Conservation (phyloP, 345 rosid genomes). For the Crucihimalaya himalaica region DNA sequence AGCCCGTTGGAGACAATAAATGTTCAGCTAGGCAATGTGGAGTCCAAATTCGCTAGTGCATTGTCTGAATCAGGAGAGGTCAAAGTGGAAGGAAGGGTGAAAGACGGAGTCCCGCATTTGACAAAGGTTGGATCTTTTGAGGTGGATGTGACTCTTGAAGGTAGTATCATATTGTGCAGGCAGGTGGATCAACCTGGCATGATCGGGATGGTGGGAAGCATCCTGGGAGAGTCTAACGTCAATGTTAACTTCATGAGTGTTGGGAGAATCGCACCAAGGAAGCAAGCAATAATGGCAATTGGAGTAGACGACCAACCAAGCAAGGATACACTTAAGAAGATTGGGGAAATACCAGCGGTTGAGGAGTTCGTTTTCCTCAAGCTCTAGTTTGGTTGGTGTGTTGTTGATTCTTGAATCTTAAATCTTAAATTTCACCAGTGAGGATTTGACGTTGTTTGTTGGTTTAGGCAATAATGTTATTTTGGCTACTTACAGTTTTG, state of each 20-base stretch:
- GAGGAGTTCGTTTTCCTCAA: constrained; percentile 89
- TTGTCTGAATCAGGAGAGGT: constrained; percentile 79
- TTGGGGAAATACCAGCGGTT: constrained; percentile 68
- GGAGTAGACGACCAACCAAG: constrained; percentile 83
- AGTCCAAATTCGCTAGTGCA: constrained; percentile 82
- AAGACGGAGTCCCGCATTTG: constrained; percentile 84
- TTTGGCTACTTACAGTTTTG: constrained; percentile 31
- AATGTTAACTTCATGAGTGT: constrained; percentile 91
- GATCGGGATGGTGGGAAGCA: constrained; percentile 79
- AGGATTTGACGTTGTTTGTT: constrained; percentile 20
- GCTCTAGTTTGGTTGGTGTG: constrained; percentile 44
- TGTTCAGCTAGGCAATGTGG: constrained; percentile 75
- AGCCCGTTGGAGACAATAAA: constrained; percentile 72
- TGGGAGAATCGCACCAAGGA: constrained; percentile 86
- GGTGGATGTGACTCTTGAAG: constrained; percentile 88
- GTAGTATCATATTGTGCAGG: constrained; percentile 78
- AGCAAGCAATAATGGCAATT: constrained; percentile 93
- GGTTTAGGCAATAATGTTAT: constrained; percentile 36
- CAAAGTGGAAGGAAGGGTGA: constrained; percentile 76
- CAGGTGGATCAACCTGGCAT: constrained; percentile 95
- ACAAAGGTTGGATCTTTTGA: constrained; percentile 82
- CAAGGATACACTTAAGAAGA: constrained; percentile 61
- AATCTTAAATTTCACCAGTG: not conserved
- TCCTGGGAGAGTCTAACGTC: constrained; percentile 78
- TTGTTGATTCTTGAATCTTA: constrained; percentile 11